A percentile compares a stretch with the other conserved stretches of the same genome.
These are phyloP conservation scores for Mycena rebaudengoi DNA, from an alignment of 768 basidiomycete genomes.

Conservation along the genomic window DNA sequence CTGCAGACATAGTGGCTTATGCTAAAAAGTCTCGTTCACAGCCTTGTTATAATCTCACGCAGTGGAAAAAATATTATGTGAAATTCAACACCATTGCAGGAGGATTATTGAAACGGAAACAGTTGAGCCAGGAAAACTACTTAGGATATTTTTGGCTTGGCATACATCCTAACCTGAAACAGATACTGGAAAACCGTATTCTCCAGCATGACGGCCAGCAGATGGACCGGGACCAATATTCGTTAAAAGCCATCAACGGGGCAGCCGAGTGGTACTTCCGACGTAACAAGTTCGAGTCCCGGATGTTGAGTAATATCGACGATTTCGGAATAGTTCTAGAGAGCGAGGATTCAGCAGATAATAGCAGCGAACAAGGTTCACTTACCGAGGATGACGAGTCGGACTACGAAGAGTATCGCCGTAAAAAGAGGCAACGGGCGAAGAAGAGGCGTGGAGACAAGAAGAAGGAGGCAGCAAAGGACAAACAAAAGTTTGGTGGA, in stretches of 20 bases:
- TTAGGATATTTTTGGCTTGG: conserved; percentile 2
- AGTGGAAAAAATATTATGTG: neutral
- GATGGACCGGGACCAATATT: too few species aligned
- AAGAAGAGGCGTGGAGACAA: neutral
- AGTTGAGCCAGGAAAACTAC: neutral
- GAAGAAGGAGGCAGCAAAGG: neutral
- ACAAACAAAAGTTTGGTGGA: neutral
- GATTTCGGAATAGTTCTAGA: too few species aligned
- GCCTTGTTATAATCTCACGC: neutral
- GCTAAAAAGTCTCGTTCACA: neutral
- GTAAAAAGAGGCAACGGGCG: neutral
- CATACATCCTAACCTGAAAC: neutral
- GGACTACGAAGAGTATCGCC: neutral
- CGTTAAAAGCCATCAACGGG: too few species aligned
- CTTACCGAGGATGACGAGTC: neutral
- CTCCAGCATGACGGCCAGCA: too few species aligned
- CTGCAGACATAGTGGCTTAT: neutral
- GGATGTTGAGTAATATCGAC: too few species aligned
- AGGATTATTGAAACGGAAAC: neutral
- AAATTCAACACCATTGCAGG: conserved; percentile 4
- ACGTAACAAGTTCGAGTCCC: too few species aligned
- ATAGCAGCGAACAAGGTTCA: too few species aligned
- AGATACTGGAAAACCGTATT: too few species aligned
- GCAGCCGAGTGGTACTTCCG: too few species aligned
- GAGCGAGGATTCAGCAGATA: too few species aligned